Base-by-base conservation (phyloP, 352 stramenopile genomes). In the Globisporangium megalacanthum region DNA sequence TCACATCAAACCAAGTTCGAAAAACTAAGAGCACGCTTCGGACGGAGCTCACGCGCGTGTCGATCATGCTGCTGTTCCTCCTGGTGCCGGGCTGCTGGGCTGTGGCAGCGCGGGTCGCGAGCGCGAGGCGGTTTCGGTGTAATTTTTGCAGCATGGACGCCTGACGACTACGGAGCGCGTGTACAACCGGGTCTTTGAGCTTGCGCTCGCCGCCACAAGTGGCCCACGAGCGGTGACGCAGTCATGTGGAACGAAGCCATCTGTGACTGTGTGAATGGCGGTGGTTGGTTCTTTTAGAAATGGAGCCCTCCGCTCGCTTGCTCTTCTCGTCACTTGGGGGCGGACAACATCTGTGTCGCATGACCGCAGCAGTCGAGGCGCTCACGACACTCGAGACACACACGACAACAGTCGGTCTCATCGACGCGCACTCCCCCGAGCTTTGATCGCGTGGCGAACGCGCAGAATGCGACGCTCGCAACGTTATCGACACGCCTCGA, bases 111-210 rank as follows among this genome's bases (percentile, higher is more conserved):
- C 39, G 84, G 76, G 72, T 46, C 74, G 70, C 47, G 73, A 71
- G 20, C 57, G 49, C 19, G 74, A 86, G 42, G 61, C 70, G 1
- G 54, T 88, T n/a, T 83, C 75, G 9, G 71, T 73, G 20, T 72
- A 74, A 42, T 87, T 83, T 56, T 46, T 86, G 36, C 67, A 83
- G 55, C 63, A 77, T 41, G 77, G 75, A 22, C 72, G 77, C 31
- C 59, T 82, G 49, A 63, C 62, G 25, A 70, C 60, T 31, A 73
- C 77, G 58, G 60, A 79, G 45, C 68, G 61, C 55, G 61, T 68
- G 37, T 70, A 70, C 62, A 61, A 74, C 17, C 62, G 64, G 1
- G 49, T 90, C 46, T 83, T 86, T 57, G 71, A 79, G 33, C 45
- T 84, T 4, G 56, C 67, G 33, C 41, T 76, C 19, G 59, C 75